Conservation (phyloP, 73 alveolate genomes). For the Durusdinium trenchii region DNA sequence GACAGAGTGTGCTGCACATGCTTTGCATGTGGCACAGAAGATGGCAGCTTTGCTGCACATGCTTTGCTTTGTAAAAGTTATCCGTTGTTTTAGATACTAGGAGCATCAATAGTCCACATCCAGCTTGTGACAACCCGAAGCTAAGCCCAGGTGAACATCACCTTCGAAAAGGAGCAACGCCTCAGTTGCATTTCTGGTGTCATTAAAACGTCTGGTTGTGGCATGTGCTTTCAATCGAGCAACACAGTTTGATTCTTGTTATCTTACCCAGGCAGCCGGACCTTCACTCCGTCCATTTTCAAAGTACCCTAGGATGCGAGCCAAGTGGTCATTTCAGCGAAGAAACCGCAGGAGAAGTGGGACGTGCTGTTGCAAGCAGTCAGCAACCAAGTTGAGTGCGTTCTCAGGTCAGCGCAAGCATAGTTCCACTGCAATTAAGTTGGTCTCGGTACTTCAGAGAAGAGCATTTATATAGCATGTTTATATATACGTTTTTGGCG, state of each 20-base stretch:
- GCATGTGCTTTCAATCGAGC: neutral
- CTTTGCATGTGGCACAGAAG: conserved; percentile 64
- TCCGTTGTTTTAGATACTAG: neutral
- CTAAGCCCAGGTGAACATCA: neutral
- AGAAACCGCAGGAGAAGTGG: conserved; percentile 16
- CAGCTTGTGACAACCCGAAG: neutral
- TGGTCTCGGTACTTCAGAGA: neutral
- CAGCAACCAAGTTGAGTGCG: neutral
- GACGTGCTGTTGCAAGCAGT: conserved; percentile 33
- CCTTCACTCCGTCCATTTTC: neutral
- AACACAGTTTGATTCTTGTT: neutral
- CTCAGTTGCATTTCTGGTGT: neutral
- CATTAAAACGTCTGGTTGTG: neutral
- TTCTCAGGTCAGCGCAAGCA: neutral
- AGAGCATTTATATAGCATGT: neutral
- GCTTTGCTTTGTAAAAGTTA: neutral
- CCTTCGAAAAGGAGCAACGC: conserved; percentile 12
- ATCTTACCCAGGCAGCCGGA: neutral
- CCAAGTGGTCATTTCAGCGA: neutral
- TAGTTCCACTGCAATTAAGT: neutral
- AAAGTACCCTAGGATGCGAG: neutral
- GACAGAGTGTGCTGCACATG: conserved; percentile 58
- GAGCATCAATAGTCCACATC: neutral
- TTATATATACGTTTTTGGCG: neutral
- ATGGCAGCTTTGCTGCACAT: conserved; percentile 46